Evolutionary conservation across 1,284 basidiomycete genomes (phyloP).

Genomic region (Cystobasidium pallidum): DNA sequence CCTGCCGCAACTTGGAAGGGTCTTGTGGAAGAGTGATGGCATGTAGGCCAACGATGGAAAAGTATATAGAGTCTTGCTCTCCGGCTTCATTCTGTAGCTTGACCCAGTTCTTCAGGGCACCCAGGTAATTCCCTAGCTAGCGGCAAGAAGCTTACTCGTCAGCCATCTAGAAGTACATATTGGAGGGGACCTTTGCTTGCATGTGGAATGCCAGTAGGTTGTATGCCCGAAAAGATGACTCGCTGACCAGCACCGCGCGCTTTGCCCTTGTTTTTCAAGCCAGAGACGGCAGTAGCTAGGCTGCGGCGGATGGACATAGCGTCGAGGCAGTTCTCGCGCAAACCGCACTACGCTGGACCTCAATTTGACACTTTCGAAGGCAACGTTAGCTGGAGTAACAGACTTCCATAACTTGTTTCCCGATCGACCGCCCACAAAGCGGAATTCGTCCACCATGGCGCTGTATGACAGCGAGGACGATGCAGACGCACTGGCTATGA

Average conservation of each 20-base stretch:
- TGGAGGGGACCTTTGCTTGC: constrained; percentile 57
- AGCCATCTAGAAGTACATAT: background rate
- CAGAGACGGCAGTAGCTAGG: constrained; percentile 3
- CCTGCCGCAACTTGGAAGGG: constrained; percentile 65
- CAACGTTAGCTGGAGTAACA: background rate
- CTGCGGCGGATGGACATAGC: constrained; percentile 2
- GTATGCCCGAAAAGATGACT: constrained; percentile 77
- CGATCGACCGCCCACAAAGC: background rate
- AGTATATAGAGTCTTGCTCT: constrained; percentile 62
- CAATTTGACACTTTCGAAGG: background rate
- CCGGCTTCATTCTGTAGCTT: constrained; percentile 64
- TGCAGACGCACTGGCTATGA: background rate
- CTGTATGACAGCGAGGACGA: constrained; percentile 4
- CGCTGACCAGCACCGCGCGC: constrained; percentile 19
- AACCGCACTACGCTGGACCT: no score
- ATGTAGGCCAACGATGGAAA: constrained; percentile 89
- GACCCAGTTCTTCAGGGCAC: constrained; percentile 87
- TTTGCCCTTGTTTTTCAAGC: constrained; percentile 19
- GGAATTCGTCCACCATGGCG: background rate
- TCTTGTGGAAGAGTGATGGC: constrained; percentile 88
- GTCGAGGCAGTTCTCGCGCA: background rate
- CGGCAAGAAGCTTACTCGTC: constrained; percentile 5
- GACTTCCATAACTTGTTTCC: background rate
- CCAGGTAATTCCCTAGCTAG: constrained; percentile 90
- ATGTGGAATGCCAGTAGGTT: constrained; percentile 83